A percentile compares a stretch with the other conserved stretches of the same genome.
These are phyloP conservation scores for Lecanosticta acicola DNA, from an alignment of 2,329 filamentous ascomycete genomes.

Conservation along the genomic window DNA sequence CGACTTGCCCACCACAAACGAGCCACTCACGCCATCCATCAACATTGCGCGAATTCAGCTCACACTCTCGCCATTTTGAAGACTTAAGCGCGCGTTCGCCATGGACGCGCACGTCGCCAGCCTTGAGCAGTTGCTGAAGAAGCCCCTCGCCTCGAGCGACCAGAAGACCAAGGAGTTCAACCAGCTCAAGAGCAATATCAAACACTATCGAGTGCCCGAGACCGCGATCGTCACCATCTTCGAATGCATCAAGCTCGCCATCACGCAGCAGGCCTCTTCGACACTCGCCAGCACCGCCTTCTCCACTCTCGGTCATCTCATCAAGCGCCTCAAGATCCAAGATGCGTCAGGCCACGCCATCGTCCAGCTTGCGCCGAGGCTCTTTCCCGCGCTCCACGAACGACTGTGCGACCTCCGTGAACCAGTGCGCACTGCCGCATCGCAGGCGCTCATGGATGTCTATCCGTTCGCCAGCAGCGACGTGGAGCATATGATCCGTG, in stretches of 20 bases:
- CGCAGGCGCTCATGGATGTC: slow-evolving; percentile 70
- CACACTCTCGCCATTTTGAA: background rate
- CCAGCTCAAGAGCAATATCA: slow-evolving; percentile 78
- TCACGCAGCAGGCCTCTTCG: slow-evolving; percentile 68
- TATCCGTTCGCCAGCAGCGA: slow-evolving; percentile 65
- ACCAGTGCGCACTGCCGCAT: slow-evolving; percentile 68
- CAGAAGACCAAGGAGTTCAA: slow-evolving; percentile 66
- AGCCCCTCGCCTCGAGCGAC: slow-evolving; percentile 62
- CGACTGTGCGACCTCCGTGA: slow-evolving; percentile 85
- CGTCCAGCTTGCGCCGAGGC: slow-evolving; percentile 58
- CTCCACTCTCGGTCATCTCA: slow-evolving; percentile 77
- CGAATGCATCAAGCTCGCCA: slow-evolving; percentile 71
- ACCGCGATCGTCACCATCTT: slow-evolving; percentile 66
- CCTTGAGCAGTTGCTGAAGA: slow-evolving; percentile 51
- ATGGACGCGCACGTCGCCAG: slow-evolving; percentile 56
- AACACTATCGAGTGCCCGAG: slow-evolving; percentile 85
- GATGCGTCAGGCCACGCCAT: slow-evolving; percentile 68
- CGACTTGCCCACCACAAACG: background rate
- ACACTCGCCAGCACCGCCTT: slow-evolving; percentile 74
- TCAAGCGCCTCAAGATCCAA: slow-evolving; percentile 80
- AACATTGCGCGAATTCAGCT: background rate
- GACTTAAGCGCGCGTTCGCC: slow-evolving; percentile 4
- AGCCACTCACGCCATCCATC: background rate
- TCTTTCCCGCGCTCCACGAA: slow-evolving; percentile 71
- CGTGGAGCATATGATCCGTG: slow-evolving; percentile 74